Conservation (phyloP, 768 basidiomycete species). For the Tulasnella sp. region DNA sequence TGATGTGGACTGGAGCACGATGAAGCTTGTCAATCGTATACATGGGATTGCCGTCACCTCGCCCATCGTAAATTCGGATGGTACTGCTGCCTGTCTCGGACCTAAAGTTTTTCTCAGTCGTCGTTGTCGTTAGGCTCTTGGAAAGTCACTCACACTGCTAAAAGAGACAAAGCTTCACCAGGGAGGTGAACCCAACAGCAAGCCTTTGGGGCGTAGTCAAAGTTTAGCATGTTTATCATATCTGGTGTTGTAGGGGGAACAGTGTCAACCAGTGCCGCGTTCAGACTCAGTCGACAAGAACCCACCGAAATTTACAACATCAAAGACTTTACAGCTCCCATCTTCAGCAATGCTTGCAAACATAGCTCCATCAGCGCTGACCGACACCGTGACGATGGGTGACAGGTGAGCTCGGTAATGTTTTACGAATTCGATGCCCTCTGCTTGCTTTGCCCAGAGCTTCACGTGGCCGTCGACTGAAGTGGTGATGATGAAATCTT, state of each 20-base stretch:
- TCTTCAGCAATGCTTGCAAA: conserved; percentile 92
- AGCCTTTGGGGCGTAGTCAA: conserved; percentile 77
- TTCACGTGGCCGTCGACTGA: conserved; percentile 94
- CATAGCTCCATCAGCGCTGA: conserved; percentile 85
- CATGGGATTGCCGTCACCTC: conserved; percentile 76
- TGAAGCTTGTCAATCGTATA: conserved; percentile 75
- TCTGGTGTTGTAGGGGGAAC: conserved; percentile 46
- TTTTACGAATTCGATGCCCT: conserved; percentile 96
- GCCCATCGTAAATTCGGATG: conserved; percentile 88
- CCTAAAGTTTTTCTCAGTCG: conserved; percentile 40
- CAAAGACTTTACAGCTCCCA: conserved; percentile 90
- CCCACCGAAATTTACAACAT: conserved; percentile 96
- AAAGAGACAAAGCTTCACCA: conserved; percentile 78
- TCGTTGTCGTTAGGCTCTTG: not conserved
- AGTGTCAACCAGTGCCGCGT: conserved; percentile 2
- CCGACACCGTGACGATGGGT: conserved; percentile 72
- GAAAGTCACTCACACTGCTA: conserved; percentile 69
- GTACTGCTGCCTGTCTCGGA: conserved; percentile 70
- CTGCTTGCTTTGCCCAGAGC: conserved; percentile 98
- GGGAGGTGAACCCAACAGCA: conserved; percentile 94
- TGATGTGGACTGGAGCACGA: conserved; percentile 82
- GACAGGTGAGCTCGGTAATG: conserved; percentile 90
- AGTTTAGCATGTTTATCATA: conserved; percentile 97
- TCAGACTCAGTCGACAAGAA: conserved; percentile 15
- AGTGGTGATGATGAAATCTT: conserved; percentile 89